These are phyloP conservation scores for Apiospora koreana DNA, from an alignment of 2,329 filamentous ascomycete species.

Conservation along the genomic window DNA sequence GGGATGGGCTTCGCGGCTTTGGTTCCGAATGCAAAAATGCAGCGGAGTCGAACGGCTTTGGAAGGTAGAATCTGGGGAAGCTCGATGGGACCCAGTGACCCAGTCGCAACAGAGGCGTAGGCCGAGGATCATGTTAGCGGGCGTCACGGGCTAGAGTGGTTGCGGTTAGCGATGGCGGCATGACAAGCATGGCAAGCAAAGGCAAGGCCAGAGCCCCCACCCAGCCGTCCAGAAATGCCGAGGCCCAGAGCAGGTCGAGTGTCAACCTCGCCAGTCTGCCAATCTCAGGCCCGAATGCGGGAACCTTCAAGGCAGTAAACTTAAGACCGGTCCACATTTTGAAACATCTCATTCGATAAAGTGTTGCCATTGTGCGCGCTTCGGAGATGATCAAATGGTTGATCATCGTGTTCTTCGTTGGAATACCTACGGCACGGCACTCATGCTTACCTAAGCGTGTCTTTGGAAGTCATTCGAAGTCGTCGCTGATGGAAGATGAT, in stretches of 20 bases:
- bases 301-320: slow-evolving; percentile 1
- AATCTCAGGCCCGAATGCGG: not conserved
- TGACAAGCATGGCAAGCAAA: not conserved
- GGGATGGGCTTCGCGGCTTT: not conserved
- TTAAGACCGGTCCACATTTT: slow-evolving; percentile 3
- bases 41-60: slow-evolving; percentile 2
- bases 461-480: too few species aligned
- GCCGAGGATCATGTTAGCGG: not conserved
- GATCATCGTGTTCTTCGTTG: not conserved
- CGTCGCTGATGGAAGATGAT: not conserved
- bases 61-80: slow-evolving; percentile 8
- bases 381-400: slow-evolving; percentile 2
- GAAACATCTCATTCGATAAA: slow-evolving; percentile 5
- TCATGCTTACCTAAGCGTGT: too few species aligned
- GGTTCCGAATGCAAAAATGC: not conserved
- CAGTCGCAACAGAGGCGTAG: not conserved
- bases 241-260: not conserved
- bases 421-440: too few species aligned
- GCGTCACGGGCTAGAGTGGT: not conserved
- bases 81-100: not conserved
- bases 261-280: not conserved
- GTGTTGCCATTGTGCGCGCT: not conserved
- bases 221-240: slow-evolving; percentile 4
- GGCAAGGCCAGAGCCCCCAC: not conserved
- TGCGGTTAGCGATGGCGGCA: slow-evolving; percentile 1